Evolutionary conservation across 192 early-diverging fungal species (phyloP), one percentile per base, ranked within the genome.

Genomic region (Coemansia sp.): DNA sequence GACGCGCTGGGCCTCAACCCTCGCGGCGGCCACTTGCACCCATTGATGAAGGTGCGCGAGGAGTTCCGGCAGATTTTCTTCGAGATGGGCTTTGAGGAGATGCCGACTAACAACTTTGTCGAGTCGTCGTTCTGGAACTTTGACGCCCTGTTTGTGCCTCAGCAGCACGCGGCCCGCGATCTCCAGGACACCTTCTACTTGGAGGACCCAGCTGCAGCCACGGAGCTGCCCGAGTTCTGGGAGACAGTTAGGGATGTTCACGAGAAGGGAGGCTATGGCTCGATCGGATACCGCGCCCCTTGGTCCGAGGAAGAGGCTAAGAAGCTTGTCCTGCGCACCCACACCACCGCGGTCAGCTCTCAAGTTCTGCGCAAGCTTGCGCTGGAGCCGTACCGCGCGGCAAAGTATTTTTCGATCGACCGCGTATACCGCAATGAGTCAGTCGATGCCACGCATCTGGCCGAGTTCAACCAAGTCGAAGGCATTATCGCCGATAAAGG

Each of bases 71-170:
- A 97, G 78, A 95, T 98, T 81, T 99, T 99, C 87, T 95, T 99
- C 75, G 96, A 99, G 84, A 91, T 97, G 69, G 98, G 96, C 6
- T 99, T 99, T 86, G 87, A 91, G 68, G 98, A 99, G 86, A 99
- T 99, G 98, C 95, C 95, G 23, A 96, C 96, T 60, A 96, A 95
- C 89, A 87, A 91, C 72, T 99, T 92, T 87, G 95, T 94, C 52
- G 98, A 98, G 74, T 92, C 91, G 62, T 93, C 95, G 68, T 99
- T 99, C 91, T 99, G 98, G 98, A 99, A 99, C 86, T 99, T 99
- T 82, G 98, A 99, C 80, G 93, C 96, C 30, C 90, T 99, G 65
- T 99, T 97, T 89, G 96, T 98, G 75, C 97, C 98, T 32, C 96
- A 99, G 88, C 94, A 98, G 84, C 98, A 99, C 70, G 90, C 96